Evolutionary conservation across 2,329 filamentous ascomycete species (phyloP).

Genomic region (Pseudopithomyces chartarum): DNA sequence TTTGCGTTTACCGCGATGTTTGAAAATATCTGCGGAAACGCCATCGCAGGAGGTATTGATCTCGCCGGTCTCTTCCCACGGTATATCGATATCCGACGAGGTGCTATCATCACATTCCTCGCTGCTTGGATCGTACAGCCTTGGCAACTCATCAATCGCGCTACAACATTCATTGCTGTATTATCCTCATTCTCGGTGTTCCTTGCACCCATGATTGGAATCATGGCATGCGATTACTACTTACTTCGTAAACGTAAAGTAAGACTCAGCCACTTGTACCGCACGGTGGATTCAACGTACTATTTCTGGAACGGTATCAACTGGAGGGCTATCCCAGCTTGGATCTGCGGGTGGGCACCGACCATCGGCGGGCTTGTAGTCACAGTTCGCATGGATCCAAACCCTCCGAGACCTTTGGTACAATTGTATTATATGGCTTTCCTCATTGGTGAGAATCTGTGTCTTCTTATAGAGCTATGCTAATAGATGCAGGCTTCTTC

Average conservation of each 20-base stretch:
- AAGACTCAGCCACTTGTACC: conserved; percentile 46
- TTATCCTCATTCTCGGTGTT: conserved; percentile 52
- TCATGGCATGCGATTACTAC: conserved; percentile 48
- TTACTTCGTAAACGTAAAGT: conserved; percentile 42
- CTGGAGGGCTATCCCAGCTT: conserved; percentile 50
- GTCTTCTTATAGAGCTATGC: background rate
- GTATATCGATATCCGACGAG: conserved; percentile 42
- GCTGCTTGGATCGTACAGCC: conserved; percentile 44
- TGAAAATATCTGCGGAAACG: conserved; percentile 47
- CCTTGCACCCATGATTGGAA: conserved; percentile 46
- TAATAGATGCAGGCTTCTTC: conserved; percentile 44
- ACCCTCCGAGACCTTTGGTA: conserved; percentile 45
- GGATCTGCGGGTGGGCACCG: conserved; percentile 52
- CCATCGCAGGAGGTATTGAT: conserved; percentile 43
- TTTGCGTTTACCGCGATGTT: conserved; percentile 48
- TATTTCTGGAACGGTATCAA: conserved; percentile 53
- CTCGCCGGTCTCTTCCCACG: conserved; percentile 40
- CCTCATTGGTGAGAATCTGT: conserved; percentile 43
- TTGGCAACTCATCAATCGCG: conserved; percentile 45
- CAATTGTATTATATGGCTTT: conserved; percentile 57
- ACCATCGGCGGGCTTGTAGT: conserved; percentile 50
- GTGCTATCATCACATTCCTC: conserved; percentile 43
- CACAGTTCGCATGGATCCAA: conserved; percentile 37
- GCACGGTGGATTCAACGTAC: conserved; percentile 44
- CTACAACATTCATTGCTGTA: conserved; percentile 44